phyloP scores from a whole-genome alignment of 2,329 filamentous ascomycete species.

The Capronia americana region DNA sequence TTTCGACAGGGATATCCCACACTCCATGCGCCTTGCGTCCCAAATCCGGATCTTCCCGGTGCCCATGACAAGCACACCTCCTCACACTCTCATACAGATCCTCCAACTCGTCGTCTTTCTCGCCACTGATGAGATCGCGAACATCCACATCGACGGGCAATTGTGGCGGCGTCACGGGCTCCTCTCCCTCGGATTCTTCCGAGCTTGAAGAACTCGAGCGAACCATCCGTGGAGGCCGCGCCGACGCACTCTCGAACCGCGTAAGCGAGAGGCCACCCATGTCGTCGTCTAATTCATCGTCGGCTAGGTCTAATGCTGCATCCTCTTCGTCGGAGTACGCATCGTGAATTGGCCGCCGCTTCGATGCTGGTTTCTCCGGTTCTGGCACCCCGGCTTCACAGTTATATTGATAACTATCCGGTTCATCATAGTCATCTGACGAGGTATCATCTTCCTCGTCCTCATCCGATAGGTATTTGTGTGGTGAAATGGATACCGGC shows the following conservation, averaged over 20 bases:
- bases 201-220: constrained; percentile 23
- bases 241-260: constrained; percentile 33
- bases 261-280: constrained; percentile 30
- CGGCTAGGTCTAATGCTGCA: neutral
- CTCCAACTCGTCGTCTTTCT: constrained; percentile 30
- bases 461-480: constrained; percentile 17
- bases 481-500: constrained; percentile 4
- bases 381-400: constrained; percentile 2
- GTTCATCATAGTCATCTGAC: constrained; percentile 36
- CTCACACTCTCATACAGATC: constrained; percentile 34
- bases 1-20: constrained; percentile 34
- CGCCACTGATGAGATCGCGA: constrained; percentile 28
- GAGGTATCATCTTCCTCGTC: constrained; percentile 24
- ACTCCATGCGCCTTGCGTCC: constrained; percentile 20
- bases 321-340: constrained; percentile 35
- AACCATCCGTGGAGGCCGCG: constrained; percentile 33
- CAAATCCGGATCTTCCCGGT: constrained; percentile 15
- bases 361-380: constrained; percentile 5
- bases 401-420: constrained; percentile 14
- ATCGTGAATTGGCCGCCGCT: constrained; percentile 23
- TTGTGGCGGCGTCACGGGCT: constrained; percentile 31
- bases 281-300: constrained; percentile 31
- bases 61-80: constrained; percentile 33
- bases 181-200: constrained; percentile 26
- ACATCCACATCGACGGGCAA: constrained; percentile 32